phyloP scores from a whole-genome alignment of 345 rosid species.

The Pugionium cornutum region DNA sequence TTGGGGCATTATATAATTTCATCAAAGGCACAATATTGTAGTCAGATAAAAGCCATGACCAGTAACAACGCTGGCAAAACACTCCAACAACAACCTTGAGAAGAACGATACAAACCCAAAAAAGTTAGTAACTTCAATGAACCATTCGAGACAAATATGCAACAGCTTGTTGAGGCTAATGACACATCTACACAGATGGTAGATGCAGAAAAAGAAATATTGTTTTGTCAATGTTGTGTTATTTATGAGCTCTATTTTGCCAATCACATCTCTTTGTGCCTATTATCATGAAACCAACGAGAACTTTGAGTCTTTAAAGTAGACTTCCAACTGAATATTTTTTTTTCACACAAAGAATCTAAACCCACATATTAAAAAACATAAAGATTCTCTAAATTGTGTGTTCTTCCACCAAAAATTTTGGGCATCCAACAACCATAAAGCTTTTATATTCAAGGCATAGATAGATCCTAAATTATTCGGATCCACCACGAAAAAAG shows the following conservation, averaged over 20 bases:
- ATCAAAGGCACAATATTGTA: no score
- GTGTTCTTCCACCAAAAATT: conserved; percentile 25
- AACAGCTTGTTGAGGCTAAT: conserved; percentile 6
- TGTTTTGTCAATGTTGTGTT: background rate
- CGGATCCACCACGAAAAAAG: conserved; percentile 27
- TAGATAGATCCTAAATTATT: conserved; percentile 21
- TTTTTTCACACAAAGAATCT: conserved; percentile 13
- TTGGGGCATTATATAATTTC: no score
- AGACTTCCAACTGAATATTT: conserved; percentile 23
- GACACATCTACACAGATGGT: conserved; percentile 9
- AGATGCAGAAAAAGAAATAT: conserved; percentile 26
- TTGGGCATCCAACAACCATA: conserved; percentile 29
- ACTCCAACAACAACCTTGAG: no score
- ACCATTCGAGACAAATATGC: background rate
- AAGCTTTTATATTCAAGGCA: conserved; percentile 22
- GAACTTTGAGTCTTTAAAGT: conserved; percentile 5
- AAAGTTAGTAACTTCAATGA: no score
- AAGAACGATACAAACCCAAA: no score
- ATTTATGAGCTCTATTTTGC: conserved; percentile 10
- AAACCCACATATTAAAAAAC: conserved; percentile 9
- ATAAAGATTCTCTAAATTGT: conserved; percentile 6
- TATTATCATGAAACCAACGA: conserved; percentile 18
- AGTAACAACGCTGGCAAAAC: no score
- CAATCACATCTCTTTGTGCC: conserved; percentile 14
- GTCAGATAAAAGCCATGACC: no score